These are phyloP conservation scores for Cutaneotrichosporon arboriforme DNA, from an alignment of 1,284 basidiomycete species.

Conservation along the genomic window DNA sequence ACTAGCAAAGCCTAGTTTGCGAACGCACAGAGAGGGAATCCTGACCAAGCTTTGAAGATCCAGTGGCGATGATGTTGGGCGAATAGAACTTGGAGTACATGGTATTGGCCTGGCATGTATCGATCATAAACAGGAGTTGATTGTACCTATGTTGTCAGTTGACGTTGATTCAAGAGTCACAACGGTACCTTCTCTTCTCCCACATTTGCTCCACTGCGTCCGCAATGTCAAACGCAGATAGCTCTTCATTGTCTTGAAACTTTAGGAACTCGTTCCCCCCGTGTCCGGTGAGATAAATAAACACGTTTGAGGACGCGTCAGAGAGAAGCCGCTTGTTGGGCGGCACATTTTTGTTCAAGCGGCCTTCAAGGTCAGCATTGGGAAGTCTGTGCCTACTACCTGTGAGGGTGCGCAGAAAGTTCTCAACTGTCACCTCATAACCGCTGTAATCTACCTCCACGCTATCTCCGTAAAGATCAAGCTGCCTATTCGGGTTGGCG, in stretches of 20 bases:
- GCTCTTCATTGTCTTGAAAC: slow-evolving; percentile 98
- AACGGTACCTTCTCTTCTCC: slow-evolving; percentile 76
- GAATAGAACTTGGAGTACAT: slow-evolving; percentile 94
- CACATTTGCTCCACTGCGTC: slow-evolving; percentile 99
- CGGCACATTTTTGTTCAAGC: slow-evolving; percentile 64
- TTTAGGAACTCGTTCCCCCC: slow-evolving; percentile 98
- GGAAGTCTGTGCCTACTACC: slow-evolving; percentile 52
- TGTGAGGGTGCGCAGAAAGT: slow-evolving; percentile 83
- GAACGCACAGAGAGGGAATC: slow-evolving; percentile 83
- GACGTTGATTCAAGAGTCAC: background rate
- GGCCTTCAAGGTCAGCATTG: slow-evolving; percentile 56
- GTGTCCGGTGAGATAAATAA: slow-evolving; percentile 97
- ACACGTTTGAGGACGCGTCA: slow-evolving; percentile 89
- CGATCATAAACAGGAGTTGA: slow-evolving; percentile 95
- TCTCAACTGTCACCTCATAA: slow-evolving; percentile 96
- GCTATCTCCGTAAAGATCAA: slow-evolving; percentile 92
- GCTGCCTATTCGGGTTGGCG: slow-evolving; percentile 65
- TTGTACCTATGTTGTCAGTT: slow-evolving; percentile 64
- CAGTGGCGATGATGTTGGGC: slow-evolving; percentile 90
- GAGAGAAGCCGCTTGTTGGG: slow-evolving; percentile 85
- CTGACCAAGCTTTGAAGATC: slow-evolving; percentile 78
- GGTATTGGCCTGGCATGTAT: slow-evolving; percentile 96
- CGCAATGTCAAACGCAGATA: slow-evolving; percentile 89
- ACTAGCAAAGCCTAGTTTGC: background rate
- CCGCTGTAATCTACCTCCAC: slow-evolving; percentile 98